Conservation (phyloP, 2,329 filamentous ascomycete species). For the Arthrobotrys musiformis region DNA sequence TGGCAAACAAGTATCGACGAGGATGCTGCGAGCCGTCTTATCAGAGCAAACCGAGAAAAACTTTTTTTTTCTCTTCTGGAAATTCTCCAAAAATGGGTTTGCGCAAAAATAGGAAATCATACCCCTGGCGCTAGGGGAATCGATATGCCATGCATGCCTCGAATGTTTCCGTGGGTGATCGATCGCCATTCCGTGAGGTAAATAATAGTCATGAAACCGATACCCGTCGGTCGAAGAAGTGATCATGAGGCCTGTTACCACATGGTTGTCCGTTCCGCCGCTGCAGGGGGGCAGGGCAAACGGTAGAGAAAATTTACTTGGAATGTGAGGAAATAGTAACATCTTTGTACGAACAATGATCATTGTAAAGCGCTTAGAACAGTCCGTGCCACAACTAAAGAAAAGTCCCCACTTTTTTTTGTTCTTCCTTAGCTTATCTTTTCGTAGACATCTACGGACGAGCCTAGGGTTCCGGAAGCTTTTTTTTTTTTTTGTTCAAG, state of each 20-base stretch:
- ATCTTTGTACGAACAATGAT: conserved; percentile 27
- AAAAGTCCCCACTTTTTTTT: not conserved
- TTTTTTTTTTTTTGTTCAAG: no score
- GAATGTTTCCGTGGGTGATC: conserved; percentile 4
- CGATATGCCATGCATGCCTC: conserved; percentile 17
- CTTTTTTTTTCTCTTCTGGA: no score
- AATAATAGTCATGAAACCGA: conserved; percentile 18
- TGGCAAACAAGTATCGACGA: conserved; percentile 27
- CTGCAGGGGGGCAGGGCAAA: conserved; percentile 39
- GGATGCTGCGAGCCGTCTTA: not conserved
- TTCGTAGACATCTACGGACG: conserved; percentile 19
- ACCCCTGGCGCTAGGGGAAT: conserved; percentile 20
- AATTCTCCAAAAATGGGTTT: conserved; percentile 19
- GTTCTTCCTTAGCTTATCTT: not conserved
- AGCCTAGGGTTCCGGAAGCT: not conserved
- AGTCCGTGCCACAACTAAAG: conserved; percentile 35
- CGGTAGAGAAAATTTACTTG: not conserved
- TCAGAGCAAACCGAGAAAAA: conserved; percentile 41
- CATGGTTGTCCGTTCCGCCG: conserved; percentile 34
- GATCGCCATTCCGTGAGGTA: conserved; percentile 16
- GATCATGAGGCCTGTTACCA: conserved; percentile 55
- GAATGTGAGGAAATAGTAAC: conserved; percentile 28
- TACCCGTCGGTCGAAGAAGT: conserved; percentile 11
- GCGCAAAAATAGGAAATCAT: conserved; percentile 39
- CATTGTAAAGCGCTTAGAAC: conserved; percentile 43